These are phyloP conservation scores for Volutella citrinella DNA, from an alignment of 2,329 filamentous ascomycete species.

Conservation along the genomic window DNA sequence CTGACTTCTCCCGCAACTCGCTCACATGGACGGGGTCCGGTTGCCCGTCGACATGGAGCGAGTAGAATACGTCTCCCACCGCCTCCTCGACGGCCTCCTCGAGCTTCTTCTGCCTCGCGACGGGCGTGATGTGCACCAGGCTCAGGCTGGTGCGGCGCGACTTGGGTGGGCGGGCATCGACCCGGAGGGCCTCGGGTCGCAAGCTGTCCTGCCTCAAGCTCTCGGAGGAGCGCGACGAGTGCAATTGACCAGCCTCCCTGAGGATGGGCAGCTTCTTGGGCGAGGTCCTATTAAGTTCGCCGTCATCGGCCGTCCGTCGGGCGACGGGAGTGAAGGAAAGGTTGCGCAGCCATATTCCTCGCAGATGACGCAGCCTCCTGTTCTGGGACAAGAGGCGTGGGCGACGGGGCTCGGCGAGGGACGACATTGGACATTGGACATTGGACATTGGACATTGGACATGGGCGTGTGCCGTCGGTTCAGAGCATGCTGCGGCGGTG, in stretches of 20 bases:
- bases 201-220: slow-evolving; percentile 38
- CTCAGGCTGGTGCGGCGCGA: slow-evolving; percentile 48
- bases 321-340: slow-evolving; percentile 62
- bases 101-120: slow-evolving; percentile 67
- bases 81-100: slow-evolving; percentile 68
- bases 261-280: slow-evolving; percentile 62
- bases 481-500: slow-evolving; percentile 15
- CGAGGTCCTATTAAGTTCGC: slow-evolving; percentile 66
- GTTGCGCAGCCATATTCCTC: slow-evolving; percentile 84
- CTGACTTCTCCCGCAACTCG: slow-evolving; percentile 74
- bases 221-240: slow-evolving; percentile 55
- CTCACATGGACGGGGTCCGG: slow-evolving; percentile 84
- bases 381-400: slow-evolving; percentile 67
- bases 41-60: slow-evolving; percentile 66
- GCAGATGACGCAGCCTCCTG: slow-evolving; percentile 82
- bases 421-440: too few relatives aligned
- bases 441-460: too few relatives aligned
- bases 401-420: slow-evolving; percentile 37
- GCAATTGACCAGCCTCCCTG: slow-evolving; percentile 45
- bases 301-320: slow-evolving; percentile 74
- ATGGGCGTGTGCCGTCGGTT: too few relatives aligned
- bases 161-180: slow-evolving; percentile 27
- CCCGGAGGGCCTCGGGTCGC: slow-evolving; percentile 38
- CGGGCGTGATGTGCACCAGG: slow-evolving; percentile 43
- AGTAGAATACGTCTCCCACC: slow-evolving; percentile 87